A percentile compares a stretch with the other conserved stretches of the same genome.
Conservation (phyloP, 306 rosid genomes). For the Neltuma alba region DNA sequence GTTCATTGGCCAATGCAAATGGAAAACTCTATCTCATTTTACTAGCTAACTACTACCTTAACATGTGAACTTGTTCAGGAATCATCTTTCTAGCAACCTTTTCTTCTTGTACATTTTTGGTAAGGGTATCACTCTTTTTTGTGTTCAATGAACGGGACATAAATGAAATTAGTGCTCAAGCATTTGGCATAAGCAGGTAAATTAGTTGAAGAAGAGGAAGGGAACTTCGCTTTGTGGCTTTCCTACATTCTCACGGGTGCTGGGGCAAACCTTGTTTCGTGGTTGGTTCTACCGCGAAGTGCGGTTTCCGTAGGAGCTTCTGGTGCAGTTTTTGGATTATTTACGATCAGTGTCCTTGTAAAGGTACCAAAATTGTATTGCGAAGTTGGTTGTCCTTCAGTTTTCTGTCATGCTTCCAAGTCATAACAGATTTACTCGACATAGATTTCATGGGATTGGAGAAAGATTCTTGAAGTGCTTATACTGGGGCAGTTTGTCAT, state of each 20-base stretch:
- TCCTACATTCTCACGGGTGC: constrained; percentile 88
- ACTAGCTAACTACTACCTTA: constrained; percentile 31
- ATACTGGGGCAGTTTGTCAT: constrained; percentile 93
- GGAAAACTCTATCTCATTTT: constrained; percentile 28
- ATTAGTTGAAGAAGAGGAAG: constrained; percentile 99
- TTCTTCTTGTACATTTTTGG: constrained; percentile 96
- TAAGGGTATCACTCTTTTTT: constrained; percentile 50
- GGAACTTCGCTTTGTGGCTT: constrained; percentile 88
- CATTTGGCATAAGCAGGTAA: constrained; percentile 58
- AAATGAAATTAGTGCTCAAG: constrained; percentile 22
- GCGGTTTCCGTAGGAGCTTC: constrained; percentile 96
- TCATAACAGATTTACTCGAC: constrained; percentile 15
- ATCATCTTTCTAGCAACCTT: constrained; percentile 96
- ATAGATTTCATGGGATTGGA: constrained; percentile 99
- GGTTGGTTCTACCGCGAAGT: constrained; percentile 91
- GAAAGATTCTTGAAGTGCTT: constrained; percentile 98
- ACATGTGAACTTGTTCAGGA: constrained; percentile 62
- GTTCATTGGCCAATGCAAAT: background rate
- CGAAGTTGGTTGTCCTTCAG: constrained; percentile 1
- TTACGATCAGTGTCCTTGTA: constrained; percentile 87
- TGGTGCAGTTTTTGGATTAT: constrained; percentile 95
- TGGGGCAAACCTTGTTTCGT: constrained; percentile 94
- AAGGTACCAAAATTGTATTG: constrained; percentile 58
- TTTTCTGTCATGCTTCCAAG: constrained; percentile 23
- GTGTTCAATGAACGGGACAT: constrained; percentile 6